Conservation (phyloP, 495 filamentous ascomycete species). For the Penicillium chermesinum region DNA sequence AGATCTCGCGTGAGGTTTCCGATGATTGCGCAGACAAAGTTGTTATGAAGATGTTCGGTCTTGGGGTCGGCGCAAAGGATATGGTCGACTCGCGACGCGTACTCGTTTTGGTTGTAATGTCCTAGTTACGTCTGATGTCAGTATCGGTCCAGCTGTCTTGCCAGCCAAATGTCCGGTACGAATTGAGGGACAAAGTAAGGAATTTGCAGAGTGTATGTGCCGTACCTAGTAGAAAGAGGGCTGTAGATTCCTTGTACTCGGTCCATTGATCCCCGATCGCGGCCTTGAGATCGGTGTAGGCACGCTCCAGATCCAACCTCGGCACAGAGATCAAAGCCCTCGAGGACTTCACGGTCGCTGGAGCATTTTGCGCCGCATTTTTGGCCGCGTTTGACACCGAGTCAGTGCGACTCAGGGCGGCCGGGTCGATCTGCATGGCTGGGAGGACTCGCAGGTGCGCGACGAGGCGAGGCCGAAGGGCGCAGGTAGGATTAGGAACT, state of each 20-base stretch:
- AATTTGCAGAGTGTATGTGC: slow-evolving; percentile 3
- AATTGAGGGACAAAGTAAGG: background rate
- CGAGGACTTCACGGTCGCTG: slow-evolving; percentile 48
- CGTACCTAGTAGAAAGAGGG: slow-evolving; percentile 76
- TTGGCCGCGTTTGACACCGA: slow-evolving; percentile 57
- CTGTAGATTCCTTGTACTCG: slow-evolving; percentile 78
- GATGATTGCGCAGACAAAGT: slow-evolving; percentile 78
- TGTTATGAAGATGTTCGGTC: slow-evolving; percentile 83
- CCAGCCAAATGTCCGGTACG: background rate
- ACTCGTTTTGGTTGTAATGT: slow-evolving; percentile 78
- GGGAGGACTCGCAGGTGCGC: slow-evolving; percentile 35
- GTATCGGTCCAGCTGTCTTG: background rate
- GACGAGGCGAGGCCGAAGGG: slow-evolving; percentile 43
- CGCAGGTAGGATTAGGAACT: slow-evolving; percentile 23
- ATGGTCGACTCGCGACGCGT: slow-evolving; percentile 67
- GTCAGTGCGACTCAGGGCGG: slow-evolving; percentile 69
- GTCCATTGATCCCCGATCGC: slow-evolving; percentile 82
- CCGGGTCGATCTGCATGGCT: slow-evolving; percentile 81
- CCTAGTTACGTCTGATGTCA: slow-evolving; percentile 43
- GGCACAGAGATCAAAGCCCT: slow-evolving; percentile 63
- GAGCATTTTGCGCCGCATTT: slow-evolving; percentile 51
- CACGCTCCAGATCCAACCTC: slow-evolving; percentile 85
- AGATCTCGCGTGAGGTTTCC: slow-evolving; percentile 83
- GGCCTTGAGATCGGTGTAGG: slow-evolving; percentile 80
- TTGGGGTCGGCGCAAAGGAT: slow-evolving; percentile 65